These are phyloP conservation scores for Ensete glaucum DNA, from an alignment of 176 grass and related monocot species.

Conservation along the genomic window DNA sequence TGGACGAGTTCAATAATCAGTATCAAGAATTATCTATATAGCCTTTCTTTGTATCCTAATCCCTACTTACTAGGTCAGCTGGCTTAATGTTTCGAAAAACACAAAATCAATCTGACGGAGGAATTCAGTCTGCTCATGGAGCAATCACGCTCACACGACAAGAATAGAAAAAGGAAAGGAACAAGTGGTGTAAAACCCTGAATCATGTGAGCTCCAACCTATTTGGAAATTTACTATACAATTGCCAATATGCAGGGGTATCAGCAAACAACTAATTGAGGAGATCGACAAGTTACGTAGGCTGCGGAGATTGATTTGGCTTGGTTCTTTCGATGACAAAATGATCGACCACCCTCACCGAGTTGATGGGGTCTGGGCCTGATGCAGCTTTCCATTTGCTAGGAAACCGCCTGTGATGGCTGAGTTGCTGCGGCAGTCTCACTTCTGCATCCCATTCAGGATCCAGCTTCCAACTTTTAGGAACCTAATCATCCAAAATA, in stretches of 20 bases:
- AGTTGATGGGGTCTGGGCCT: constrained; percentile 45
- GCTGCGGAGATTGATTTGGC: neutral
- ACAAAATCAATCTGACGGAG: too few relatives aligned
- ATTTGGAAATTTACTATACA: neutral
- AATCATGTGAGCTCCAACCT: too few relatives aligned
- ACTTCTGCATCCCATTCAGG: constrained; percentile 81
- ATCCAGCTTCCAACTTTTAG: constrained; percentile 94
- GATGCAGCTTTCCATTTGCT: constrained; percentile 79
- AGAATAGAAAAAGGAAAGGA: too few relatives aligned
- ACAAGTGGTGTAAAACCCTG: too few relatives aligned
- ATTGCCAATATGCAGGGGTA: neutral
- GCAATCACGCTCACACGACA: too few relatives aligned
- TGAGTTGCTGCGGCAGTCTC: constrained; percentile 61
- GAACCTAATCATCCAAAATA: constrained; percentile 43
- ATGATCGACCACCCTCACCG: constrained; percentile 50
- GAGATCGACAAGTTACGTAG: neutral
- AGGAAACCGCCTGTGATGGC: constrained; percentile 59
- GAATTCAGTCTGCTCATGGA: too few relatives aligned
- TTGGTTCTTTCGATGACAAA: constrained; percentile 62
- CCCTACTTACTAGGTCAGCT: too few relatives aligned
- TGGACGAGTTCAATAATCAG: too few relatives aligned
- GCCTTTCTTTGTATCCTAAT: too few relatives aligned
- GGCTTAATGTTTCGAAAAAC: too few relatives aligned
- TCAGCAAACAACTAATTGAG: neutral
- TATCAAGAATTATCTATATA: too few relatives aligned